Evolutionary conservation across 192 early-diverging fungal genomes (phyloP), one percentile per base, ranked within the genome.

Genomic region (Endogone sp.): DNA sequence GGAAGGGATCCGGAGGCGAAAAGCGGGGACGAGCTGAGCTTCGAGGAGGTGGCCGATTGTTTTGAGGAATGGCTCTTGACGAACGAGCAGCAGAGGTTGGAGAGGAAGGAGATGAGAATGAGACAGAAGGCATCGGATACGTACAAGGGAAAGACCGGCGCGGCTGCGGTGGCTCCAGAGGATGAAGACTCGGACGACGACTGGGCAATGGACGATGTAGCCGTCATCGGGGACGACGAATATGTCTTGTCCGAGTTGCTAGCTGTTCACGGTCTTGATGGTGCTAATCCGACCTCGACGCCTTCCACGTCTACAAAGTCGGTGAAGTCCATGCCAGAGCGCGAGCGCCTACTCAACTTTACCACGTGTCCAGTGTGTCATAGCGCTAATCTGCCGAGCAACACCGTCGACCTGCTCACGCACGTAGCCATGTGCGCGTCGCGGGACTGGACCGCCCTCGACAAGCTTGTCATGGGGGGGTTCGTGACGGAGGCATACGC

Each of bases 401-500:
- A 63, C 56, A 87, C 92, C 75, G 80, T 92, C 37, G 91, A 92
- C 68, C 84, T 92, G 23, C 82, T 93, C 21, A 90, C 89, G 4
- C 92, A 94, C 68, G 80, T 94, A 61, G 89, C 90, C 4, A 76
- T 83, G 4, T 94, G 92, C 76, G 89, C 86, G 25, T 81, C 89
- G 56, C 83, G 82, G 57, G 87, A 92, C 72, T 83, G 86, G 71
- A 85, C 80, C 49, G 87, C 81, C 3, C 77, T 92, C 8, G 89
- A 93, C 73, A 79, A 84, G 28, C 81, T 94, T 49, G 75, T 93
- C 24, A 84, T 91, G 72, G 90, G 91, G 21, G 83, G 89, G 64
- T 93, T 92, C 78, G 73, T 92, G 8, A 91, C 92, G 3, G 89
- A 92, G 75, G 85, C 86, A 2, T 79, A 90, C 65, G 89, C 92